Evolutionary conservation across 805 yeast species (phyloP), one percentile per base, ranked within the genome.

Genomic region (Candida pseudofarinosa): DNA sequence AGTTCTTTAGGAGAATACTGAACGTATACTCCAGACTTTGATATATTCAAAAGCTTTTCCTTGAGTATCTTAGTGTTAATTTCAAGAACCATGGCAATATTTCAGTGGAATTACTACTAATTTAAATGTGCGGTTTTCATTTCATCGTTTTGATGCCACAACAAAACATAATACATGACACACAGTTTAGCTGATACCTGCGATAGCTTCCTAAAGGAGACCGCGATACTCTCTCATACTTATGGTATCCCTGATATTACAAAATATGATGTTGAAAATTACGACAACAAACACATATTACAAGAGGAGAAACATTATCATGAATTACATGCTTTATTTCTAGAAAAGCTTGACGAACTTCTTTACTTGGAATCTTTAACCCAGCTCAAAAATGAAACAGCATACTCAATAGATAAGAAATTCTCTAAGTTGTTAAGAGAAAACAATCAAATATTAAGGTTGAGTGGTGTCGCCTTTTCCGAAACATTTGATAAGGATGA

Each of bases 11-110:
- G 83, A 0, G 69, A 43, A 34, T 77, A 66, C 10, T 63, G 62
- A 18, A 74, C 67, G 55, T 77, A 85, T n/a, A 67, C 60, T 1
- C 80, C 80, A 1, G 79, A 64, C 3, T 63, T 55, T 39, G 77
- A 76, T 15, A 82, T 67, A 19, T 71, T 62, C 23, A 83, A 59
- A 23, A 82, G 69, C 49, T 76, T 70, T 42, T 74, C 71, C 54
- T 73, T 74, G 12, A 60, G 39, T 33, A 54, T 38, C 7, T 40
- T 18, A 12, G 23, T 23, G 10, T 7, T 15, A 6, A 32, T n/a
- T 15, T 32, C 28, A 23, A 7, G 28, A 23, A 10, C 28, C 28
- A 23, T 23, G 28, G 28, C 10, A 7, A 10, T 23, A 23, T 23
- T 10, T 23, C 28, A 10, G 28, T 23, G 10, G 28, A 23, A 10